phyloP scores from a whole-genome alignment of 2,329 filamentous ascomycete species.

The Pyricularia grisea region DNA sequence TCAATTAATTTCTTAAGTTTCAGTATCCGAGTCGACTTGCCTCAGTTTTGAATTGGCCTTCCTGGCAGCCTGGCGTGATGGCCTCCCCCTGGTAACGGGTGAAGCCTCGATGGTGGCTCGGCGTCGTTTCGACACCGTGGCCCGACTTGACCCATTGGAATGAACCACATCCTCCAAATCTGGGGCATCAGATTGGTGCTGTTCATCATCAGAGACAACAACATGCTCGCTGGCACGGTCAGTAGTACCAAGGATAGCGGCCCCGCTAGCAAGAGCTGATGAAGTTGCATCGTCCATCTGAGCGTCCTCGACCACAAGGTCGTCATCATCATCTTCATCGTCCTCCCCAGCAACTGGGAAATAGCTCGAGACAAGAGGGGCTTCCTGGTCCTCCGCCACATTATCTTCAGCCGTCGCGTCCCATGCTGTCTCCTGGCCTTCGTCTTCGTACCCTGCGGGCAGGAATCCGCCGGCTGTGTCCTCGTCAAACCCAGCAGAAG shows the following conservation, averaged over 20 bases:
- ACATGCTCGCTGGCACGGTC: not conserved
- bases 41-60: not conserved
- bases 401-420: slow-evolving; percentile 17
- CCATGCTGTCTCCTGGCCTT: slow-evolving; percentile 17
- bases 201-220: not conserved
- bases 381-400: slow-evolving; percentile 18
- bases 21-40: not conserved
- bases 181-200: not conserved
- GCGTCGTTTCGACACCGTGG: not conserved
- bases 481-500: slow-evolving; percentile 8
- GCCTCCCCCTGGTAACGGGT: not conserved
- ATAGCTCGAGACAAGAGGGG: slow-evolving; percentile 23
- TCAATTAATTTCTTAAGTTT: not conserved
- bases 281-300: slow-evolving; percentile 4
- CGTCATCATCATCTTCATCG: slow-evolving; percentile 23
- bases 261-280: not conserved
- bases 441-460: slow-evolving; percentile 44
- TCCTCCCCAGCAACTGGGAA: slow-evolving; percentile 36
- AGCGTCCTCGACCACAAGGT: slow-evolving; percentile 21
- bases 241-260: not conserved
- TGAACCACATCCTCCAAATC: not conserved
- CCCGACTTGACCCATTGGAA: not conserved
- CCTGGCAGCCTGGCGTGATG: not conserved
- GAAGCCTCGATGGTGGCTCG: not conserved
- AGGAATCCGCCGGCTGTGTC: slow-evolving; percentile 53